These are phyloP conservation scores for Clarkia xantiana DNA, from an alignment of 345 rosid species.

Conservation along the genomic window DNA sequence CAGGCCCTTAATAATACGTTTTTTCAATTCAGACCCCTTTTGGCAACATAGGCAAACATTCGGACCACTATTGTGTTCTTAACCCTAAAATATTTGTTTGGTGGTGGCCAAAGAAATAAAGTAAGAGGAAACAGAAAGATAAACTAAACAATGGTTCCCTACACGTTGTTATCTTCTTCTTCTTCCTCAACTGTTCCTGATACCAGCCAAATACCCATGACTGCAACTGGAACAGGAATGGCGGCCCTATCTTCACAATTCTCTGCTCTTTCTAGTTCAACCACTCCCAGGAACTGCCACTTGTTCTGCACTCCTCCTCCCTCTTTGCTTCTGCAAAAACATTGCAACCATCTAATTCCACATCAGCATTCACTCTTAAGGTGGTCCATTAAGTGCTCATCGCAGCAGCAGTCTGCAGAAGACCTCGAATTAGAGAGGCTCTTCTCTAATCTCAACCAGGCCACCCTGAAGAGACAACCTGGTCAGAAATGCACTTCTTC, in stretches of 20 bases:
- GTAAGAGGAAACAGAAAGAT: no score
- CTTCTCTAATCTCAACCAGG: slow-evolving; percentile 72
- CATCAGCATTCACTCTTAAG: not conserved
- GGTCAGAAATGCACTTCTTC: slow-evolving; percentile 45
- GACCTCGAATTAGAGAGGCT: slow-evolving; percentile 48
- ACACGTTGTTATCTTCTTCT: no score
- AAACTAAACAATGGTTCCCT: no score
- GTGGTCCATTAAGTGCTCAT: slow-evolving; percentile 22
- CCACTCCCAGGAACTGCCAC: slow-evolving; percentile 1
- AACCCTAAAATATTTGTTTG: no score
- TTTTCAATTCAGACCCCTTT: no score
- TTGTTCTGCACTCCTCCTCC: not conserved
- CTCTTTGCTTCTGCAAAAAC: not conserved
- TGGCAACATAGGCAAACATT: no score
- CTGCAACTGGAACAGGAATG: not conserved
- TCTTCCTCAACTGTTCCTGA: no score
- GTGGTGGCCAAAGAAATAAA: no score
- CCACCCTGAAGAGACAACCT: slow-evolving; percentile 66
- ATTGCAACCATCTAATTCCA: not conserved
- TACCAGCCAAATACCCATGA: no score
- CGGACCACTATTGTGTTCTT: no score
- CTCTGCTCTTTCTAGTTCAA: slow-evolving; percentile 1
- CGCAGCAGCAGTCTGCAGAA: slow-evolving; percentile 24
- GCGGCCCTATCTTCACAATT: not conserved
- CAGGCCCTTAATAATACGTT: no score